Conservation (phyloP, 208 protist species). For the Blastocrithidia nonstop region DNA sequence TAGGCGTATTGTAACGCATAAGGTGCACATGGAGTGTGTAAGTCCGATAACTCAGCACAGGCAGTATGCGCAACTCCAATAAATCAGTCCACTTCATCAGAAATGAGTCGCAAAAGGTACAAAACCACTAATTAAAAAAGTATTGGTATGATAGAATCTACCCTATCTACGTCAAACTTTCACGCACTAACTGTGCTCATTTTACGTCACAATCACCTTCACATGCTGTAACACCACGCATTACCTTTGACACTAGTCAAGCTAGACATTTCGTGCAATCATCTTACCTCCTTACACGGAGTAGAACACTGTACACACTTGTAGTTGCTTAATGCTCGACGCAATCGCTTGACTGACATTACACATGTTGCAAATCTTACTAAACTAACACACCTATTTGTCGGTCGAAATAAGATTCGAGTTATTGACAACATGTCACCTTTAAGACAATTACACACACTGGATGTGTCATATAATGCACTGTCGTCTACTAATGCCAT, state of each 20-base stretch:
- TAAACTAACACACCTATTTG: conserved; percentile 57
- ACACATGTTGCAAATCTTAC: conserved; percentile 29
- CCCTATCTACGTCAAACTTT: conserved; percentile 9
- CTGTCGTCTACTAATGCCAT: conserved; percentile 32
- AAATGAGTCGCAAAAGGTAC: not conserved
- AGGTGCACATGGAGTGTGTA: too few species aligned
- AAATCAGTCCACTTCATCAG: not conserved
- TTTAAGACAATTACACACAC: conserved; percentile 70
- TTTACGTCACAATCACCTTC: conserved; percentile 37
- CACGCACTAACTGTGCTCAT: conserved; percentile 60
- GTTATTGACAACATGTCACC: conserved; percentile 54
- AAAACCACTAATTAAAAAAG: conserved; percentile 4
- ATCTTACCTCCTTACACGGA: conserved; percentile 26
- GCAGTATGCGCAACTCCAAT: too few species aligned
- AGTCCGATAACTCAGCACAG: too few species aligned
- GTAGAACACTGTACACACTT: conserved; percentile 56
- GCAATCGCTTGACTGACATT: conserved; percentile 29
- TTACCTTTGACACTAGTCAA: conserved; percentile 58
- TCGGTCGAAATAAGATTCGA: conserved; percentile 56
- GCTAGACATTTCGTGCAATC: conserved; percentile 67
- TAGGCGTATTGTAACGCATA: too few species aligned
- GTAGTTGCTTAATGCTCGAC: conserved; percentile 60
- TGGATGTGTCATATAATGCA: conserved; percentile 63
- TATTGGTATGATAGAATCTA: conserved; percentile 9
- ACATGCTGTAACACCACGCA: conserved; percentile 18